Percentiles rank a stretch among this genome's conserved stretches.
phyloP scores from a whole-genome alignment of 1,139 yeast species.

The Suhomyces bolitotheri region DNA sequence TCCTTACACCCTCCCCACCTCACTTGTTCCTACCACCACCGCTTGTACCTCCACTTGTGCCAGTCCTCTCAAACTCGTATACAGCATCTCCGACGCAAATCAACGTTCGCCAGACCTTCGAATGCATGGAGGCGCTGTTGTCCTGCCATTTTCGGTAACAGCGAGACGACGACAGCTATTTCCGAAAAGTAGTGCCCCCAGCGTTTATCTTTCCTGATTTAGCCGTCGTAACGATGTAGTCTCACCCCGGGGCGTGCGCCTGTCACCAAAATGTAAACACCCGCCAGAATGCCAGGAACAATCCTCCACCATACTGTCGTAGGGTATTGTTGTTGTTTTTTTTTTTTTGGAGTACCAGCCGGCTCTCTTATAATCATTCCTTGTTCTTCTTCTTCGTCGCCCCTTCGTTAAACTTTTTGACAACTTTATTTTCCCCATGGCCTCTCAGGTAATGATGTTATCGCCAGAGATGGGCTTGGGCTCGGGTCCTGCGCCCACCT shows the following conservation, averaged over 20 bases:
- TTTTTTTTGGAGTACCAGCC: conserved; percentile 3
- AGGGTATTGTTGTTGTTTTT: conserved; percentile 10
- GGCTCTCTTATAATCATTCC: conserved; percentile 6
- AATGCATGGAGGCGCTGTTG: conserved; percentile 4
- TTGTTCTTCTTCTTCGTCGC: conserved; percentile 10
- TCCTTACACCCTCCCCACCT: too few relatives aligned
- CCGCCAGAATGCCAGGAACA: conserved; percentile 11
- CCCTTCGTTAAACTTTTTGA: conserved; percentile 3
- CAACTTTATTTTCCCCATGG: conserved; percentile 11
- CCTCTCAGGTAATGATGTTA: conserved; percentile 16
- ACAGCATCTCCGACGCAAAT: too few relatives aligned
- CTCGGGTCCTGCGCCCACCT: conserved; percentile 4
- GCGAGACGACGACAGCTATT: conserved; percentile 6
- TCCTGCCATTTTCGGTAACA: conserved; percentile 3
- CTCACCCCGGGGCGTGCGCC: conserved; percentile 9
- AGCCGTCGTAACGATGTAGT: conserved; percentile 8
- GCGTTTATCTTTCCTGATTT: conserved; percentile 8
- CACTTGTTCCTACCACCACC: too few relatives aligned
- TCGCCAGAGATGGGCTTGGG: conserved; percentile 10
- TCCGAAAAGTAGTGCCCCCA: conserved; percentile 3
- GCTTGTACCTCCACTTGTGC: too few relatives aligned
- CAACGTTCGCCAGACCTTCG: too few relatives aligned
- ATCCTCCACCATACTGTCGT: conserved; percentile 5
- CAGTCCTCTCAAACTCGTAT: too few relatives aligned
- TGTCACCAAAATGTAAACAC: conserved; percentile 14